Conservation (phyloP, 352 stramenopile species). For the Pythium rishiriense region DNA sequence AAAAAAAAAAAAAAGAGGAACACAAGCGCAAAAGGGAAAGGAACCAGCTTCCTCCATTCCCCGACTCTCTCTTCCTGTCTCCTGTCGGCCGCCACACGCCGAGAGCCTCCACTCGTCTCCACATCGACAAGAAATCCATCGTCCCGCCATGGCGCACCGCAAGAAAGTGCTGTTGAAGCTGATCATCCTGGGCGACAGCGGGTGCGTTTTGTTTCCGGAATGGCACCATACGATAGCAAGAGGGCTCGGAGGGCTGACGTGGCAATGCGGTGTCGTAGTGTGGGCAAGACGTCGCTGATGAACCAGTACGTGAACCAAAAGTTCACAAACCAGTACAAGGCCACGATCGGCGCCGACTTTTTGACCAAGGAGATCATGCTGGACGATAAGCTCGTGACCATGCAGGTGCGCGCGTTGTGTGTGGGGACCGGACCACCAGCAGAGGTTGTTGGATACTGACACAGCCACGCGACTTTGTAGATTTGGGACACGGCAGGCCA, state of each 20-base stretch:
- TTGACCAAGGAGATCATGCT: constrained; percentile 97
- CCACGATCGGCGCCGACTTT: constrained; percentile 99
- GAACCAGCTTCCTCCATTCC: too few species aligned
- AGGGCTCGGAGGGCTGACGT: background rate
- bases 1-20: constrained; percentile 5
- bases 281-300: constrained; percentile 99
- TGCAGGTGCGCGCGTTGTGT: constrained; percentile 63
- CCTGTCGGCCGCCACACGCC: too few species aligned
- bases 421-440: too few species aligned
- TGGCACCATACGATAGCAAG: background rate
- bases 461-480: too few species aligned
- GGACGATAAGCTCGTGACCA: constrained; percentile 95
- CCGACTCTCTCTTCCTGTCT: background rate
- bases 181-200: constrained; percentile 98
- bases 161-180: constrained; percentile 98
- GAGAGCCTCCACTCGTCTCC: too few species aligned
- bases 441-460: too few species aligned
- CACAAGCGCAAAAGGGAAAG: too few species aligned
- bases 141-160: constrained; percentile 70
- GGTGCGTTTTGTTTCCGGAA: constrained; percentile 86
- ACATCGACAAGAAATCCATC: background rate
- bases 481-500: constrained; percentile 99
- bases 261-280: constrained; percentile 48
- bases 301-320: constrained; percentile 99
- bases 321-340: constrained; percentile 99